Percentiles rank a stretch among this genome's conserved stretches.
These are phyloP conservation scores for Colletotrichum eleusines DNA, from an alignment of 2,329 filamentous ascomycete genomes.

Conservation along the genomic window DNA sequence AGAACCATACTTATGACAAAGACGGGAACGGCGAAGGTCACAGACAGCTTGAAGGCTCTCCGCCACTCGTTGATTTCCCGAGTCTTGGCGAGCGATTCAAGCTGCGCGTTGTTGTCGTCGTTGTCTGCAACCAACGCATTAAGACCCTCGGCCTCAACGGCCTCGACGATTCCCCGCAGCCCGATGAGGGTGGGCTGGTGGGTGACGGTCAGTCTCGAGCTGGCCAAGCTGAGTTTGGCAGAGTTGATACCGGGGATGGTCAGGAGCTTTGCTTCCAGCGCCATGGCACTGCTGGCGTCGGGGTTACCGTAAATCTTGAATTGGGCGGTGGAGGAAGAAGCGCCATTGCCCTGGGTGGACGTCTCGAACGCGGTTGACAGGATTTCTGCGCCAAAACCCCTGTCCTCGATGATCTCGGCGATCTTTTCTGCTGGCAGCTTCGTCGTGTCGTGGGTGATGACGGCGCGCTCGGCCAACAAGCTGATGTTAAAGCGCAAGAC, in stretches of 20 bases:
- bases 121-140: slow-evolving; percentile 91
- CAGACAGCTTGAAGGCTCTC: slow-evolving; percentile 80
- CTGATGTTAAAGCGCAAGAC: slow-evolving; percentile 94
- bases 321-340: slow-evolving; percentile 72
- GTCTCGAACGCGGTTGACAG: slow-evolving; percentile 77
- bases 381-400: slow-evolving; percentile 88
- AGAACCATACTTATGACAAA: slow-evolving; percentile 94
- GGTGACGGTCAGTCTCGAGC: slow-evolving; percentile 78
- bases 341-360: slow-evolving; percentile 51
- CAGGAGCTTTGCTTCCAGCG: slow-evolving; percentile 76
- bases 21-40: slow-evolving; percentile 88
- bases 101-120: slow-evolving; percentile 95
- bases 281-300: slow-evolving; percentile 77
- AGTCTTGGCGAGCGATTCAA: slow-evolving; percentile 96
- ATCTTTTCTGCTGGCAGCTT: slow-evolving; percentile 81
- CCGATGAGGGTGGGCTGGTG: slow-evolving; percentile 81
- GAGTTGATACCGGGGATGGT: slow-evolving; percentile 78
- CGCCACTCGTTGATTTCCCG: slow-evolving; percentile 96
- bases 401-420: slow-evolving; percentile 85
- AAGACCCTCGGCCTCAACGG: slow-evolving; percentile 83
- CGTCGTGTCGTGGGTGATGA: slow-evolving; percentile 83
- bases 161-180: slow-evolving; percentile 84
- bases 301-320: slow-evolving; percentile 87
- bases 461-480: slow-evolving; percentile 89
- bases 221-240: slow-evolving; percentile 80